phyloP scores from a whole-genome alignment of 2,329 filamentous ascomycete genomes.

The Penicillium sclerotiorum region DNA sequence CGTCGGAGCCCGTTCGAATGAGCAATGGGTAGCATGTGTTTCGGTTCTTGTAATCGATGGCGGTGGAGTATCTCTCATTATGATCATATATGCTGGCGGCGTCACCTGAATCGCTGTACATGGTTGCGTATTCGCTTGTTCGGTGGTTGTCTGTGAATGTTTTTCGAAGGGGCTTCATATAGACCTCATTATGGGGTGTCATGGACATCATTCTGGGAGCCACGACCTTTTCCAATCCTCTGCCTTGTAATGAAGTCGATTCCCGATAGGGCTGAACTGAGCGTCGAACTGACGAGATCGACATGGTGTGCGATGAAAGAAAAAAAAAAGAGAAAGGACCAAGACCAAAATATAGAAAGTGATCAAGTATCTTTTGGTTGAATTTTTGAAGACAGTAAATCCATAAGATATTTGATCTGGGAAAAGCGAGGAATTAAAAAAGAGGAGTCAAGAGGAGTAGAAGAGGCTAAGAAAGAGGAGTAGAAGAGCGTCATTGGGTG shows the following conservation, averaged over 20 bases:
- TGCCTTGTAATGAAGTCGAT: slow-evolving; percentile 41
- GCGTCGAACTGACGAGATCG: slow-evolving; percentile 19
- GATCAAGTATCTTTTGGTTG: too few species aligned
- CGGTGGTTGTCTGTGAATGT: not conserved
- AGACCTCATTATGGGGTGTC: slow-evolving; percentile 20
- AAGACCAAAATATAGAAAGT: too few species aligned
- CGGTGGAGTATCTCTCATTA: slow-evolving; percentile 22
- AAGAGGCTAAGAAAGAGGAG: slow-evolving; percentile 2
- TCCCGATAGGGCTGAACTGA: slow-evolving; percentile 30
- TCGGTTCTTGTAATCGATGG: slow-evolving; percentile 21
- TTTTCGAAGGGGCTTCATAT: slow-evolving; percentile 31
- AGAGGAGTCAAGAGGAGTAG: slow-evolving; percentile 7
- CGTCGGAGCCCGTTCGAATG: slow-evolving; percentile 31
- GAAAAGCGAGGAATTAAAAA: too few species aligned
- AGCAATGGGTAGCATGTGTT: slow-evolving; percentile 40
- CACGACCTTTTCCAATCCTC: slow-evolving; percentile 40
- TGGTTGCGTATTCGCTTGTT: slow-evolving; percentile 23
- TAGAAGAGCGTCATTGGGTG: not conserved
- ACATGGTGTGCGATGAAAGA: slow-evolving; percentile 12
- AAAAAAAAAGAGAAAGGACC: too few species aligned
- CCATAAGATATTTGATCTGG: too few species aligned
- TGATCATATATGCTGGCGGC: slow-evolving; percentile 26
- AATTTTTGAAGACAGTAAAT: too few species aligned
- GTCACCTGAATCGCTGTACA: slow-evolving; percentile 33
- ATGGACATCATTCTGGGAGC: slow-evolving; percentile 27